These are phyloP conservation scores for Septoria linicola DNA, from an alignment of 2,329 filamentous ascomycete species.

Conservation along the genomic window DNA sequence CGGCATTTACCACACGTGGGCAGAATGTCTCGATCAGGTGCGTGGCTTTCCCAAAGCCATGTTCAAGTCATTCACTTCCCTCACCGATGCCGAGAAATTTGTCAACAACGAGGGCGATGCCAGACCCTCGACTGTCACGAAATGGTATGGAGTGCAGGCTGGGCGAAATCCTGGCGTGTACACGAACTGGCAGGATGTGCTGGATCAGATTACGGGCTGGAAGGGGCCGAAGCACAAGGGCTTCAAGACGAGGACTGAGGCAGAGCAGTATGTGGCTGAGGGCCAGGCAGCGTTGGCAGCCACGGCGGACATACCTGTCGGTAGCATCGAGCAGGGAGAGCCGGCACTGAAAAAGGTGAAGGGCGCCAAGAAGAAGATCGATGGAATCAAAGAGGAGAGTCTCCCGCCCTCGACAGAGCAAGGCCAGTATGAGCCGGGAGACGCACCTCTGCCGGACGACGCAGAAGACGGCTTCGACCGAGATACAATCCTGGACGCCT, in stretches of 20 bases:
- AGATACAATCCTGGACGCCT: slow-evolving; percentile 54
- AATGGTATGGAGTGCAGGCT: slow-evolving; percentile 61
- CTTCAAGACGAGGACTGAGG: slow-evolving; percentile 60
- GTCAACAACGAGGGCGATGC: slow-evolving; percentile 56
- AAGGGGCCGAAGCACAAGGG: slow-evolving; percentile 60
- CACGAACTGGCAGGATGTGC: slow-evolving; percentile 66
- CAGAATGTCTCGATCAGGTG: slow-evolving; percentile 61
- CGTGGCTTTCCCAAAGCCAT: slow-evolving; percentile 55
- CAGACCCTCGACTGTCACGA: slow-evolving; percentile 34
- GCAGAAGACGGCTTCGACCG: slow-evolving; percentile 63
- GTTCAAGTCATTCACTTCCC: slow-evolving; percentile 72
- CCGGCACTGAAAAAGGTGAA: slow-evolving; percentile 42
- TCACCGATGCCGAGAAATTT: slow-evolving; percentile 76
- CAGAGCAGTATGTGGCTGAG: slow-evolving; percentile 69
- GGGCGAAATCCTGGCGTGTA: slow-evolving; percentile 63
- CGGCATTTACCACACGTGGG: slow-evolving; percentile 64
- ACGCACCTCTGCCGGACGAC: slow-evolving; percentile 55
- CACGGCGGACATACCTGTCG: slow-evolving; percentile 20
- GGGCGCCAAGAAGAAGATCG: slow-evolving; percentile 41
- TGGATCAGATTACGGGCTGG: slow-evolving; percentile 71
- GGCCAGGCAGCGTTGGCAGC: slow-evolving; percentile 8
- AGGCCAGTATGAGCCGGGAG: slow-evolving; percentile 51
- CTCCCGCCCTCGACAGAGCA: slow-evolving; percentile 23
- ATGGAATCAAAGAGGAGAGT: slow-evolving; percentile 30
- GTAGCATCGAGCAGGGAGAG: slow-evolving; percentile 24